Conservation (phyloP, 2,329 filamentous ascomycete genomes). For the Camillea tinctor region DNA sequence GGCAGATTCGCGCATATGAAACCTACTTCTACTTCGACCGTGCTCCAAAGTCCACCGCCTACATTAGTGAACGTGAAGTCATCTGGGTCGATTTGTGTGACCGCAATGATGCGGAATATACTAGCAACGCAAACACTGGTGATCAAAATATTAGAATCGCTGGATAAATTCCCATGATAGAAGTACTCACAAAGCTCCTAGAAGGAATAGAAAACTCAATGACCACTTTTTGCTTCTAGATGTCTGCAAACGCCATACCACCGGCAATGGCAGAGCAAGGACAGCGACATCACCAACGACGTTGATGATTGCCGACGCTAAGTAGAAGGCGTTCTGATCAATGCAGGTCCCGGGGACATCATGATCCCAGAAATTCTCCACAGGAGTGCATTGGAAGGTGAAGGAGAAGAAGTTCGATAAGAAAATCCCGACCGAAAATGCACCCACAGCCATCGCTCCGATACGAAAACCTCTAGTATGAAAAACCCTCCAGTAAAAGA, state of each 20-base stretch:
- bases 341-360: constrained; percentile 20
- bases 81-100: constrained; percentile 24
- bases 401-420: constrained; percentile 26
- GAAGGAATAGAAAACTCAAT: constrained; percentile 31
- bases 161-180: neutral
- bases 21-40: constrained; percentile 28
- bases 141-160: constrained; percentile 7
- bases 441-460: constrained; percentile 21
- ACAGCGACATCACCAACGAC: constrained; percentile 31
- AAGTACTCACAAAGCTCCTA: constrained; percentile 32
- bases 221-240: constrained; percentile 31
- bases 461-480: constrained; percentile 23
- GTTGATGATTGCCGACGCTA: constrained; percentile 29
- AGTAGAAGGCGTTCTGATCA: constrained; percentile 24
- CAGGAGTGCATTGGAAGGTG: constrained; percentile 24
- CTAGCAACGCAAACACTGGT: constrained; percentile 28
- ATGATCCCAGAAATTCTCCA: constrained; percentile 23
- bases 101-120: constrained; percentile 29
- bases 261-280: constrained; percentile 30
- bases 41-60: constrained; percentile 29
- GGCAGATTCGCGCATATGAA: constrained; percentile 31
- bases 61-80: constrained; percentile 30
- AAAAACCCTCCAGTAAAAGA: constrained; percentile 32
- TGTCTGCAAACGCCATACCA: constrained; percentile 31
- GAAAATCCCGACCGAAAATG: constrained; percentile 24